Evolutionary conservation across 2,329 filamentous ascomycete genomes (phyloP), one percentile per base, ranked within the genome.

Genomic region (Cercospora berteroae): DNA sequence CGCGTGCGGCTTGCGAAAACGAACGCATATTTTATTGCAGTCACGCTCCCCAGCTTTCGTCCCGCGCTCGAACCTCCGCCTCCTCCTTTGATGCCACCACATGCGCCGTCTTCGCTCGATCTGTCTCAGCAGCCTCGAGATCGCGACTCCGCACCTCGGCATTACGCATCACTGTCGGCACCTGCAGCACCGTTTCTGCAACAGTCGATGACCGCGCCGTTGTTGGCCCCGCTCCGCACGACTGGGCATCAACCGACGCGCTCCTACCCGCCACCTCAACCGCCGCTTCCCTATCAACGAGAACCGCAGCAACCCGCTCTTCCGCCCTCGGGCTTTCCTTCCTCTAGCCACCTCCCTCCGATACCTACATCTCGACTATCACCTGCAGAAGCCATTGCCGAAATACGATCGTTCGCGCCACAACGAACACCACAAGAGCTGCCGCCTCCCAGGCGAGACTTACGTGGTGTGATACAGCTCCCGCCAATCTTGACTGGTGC

Each of bases 11-110:
- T 80, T 36, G 82, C 81, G 10, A 83, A 81, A 70, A 80, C 80
- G 10, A 79, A 79, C 16, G 72, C 80, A 18, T 84, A 82, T 72
- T 84, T 83, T 61, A 79, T 82, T 23, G 80, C 80, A 25, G 72
- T 83, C 50, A 80, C 80, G 3, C 68, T 79, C 29, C 77, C 77
- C 4, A 75, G 70, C 58, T 74, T 77, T 66, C 74, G 72, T 29
- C 76, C 76, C 36, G 63, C 69, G 25, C 64, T 69, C 39, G 48
- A 63, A 6, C 55, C 60, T 44, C 55, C 60, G 29, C 56, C 63
- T 12, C 66, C 65, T 42, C 44, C 18, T 5, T 5, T 13, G 13
- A 5, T 39, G 18, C 20, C 60, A 16, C 57, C 66, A 20, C 67
- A 3, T 27, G 7, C 27, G 33, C 23, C 29, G 20, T 27, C 42